Conservation (phyloP, 495 filamentous ascomycete genomes). For the Hypomontagnella submonticulosa region DNA sequence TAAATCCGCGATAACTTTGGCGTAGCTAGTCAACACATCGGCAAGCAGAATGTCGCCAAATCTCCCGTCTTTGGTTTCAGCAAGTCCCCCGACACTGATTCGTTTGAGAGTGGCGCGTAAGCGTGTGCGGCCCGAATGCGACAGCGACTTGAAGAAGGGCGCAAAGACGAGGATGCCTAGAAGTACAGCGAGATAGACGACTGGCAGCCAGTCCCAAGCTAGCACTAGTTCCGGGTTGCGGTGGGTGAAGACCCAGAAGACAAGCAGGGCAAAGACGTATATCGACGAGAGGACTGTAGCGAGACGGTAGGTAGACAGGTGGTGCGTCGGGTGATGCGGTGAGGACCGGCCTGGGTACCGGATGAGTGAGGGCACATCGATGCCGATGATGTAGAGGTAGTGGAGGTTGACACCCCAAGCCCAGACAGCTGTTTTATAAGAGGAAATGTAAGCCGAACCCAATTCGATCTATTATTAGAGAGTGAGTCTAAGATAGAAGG, state of each 20-base stretch:
- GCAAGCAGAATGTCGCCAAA: slow-evolving; percentile 96
- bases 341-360: slow-evolving; percentile 77
- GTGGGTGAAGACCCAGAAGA: slow-evolving; percentile 85
- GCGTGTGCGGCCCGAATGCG: slow-evolving; percentile 76
- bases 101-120: slow-evolving; percentile 78
- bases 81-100: slow-evolving; percentile 81
- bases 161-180: slow-evolving; percentile 76
- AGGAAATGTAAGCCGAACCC: slow-evolving; percentile 12
- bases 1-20: slow-evolving; percentile 90
- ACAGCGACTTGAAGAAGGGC: slow-evolving; percentile 62
- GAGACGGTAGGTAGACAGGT: slow-evolving; percentile 83
- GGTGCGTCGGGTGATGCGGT: slow-evolving; percentile 73
- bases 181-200: slow-evolving; percentile 78
- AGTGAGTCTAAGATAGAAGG: background rate
- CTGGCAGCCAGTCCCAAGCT: slow-evolving; percentile 81
- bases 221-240: slow-evolving; percentile 73
- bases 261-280: slow-evolving; percentile 72
- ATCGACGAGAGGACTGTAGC: slow-evolving; percentile 78
- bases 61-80: slow-evolving; percentile 81
- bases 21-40: slow-evolving; percentile 93
- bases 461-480: background rate
- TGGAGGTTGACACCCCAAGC: slow-evolving; percentile 90
- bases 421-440: slow-evolving; percentile 76
- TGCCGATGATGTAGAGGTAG: slow-evolving; percentile 75
- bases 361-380: slow-evolving; percentile 84